Percentiles rank a stretch among this genome's conserved stretches.
These are phyloP conservation scores for Diaporthe australafricana DNA, from an alignment of 2,329 filamentous ascomycete species.

Conservation along the genomic window DNA sequence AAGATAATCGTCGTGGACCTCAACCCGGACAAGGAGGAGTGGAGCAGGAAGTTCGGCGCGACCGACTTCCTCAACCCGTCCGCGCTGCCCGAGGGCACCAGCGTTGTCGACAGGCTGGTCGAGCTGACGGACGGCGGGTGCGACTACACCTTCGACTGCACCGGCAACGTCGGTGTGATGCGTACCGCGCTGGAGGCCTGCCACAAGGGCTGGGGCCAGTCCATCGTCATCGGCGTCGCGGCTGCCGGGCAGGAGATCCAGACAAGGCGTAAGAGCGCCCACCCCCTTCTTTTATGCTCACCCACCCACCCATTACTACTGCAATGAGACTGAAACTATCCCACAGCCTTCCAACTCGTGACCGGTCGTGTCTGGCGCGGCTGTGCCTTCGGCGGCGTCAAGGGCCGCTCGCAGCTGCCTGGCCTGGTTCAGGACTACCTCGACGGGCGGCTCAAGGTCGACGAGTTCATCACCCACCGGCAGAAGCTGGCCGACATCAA, in stretches of 20 bases:
- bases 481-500: constrained; percentile 88
- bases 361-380: constrained; percentile 98
- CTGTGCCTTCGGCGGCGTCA: constrained; percentile 97
- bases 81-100: constrained; percentile 77
- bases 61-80: constrained; percentile 97
- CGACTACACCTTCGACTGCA: constrained; percentile 99
- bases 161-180: constrained; percentile 97
- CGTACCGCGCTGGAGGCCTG: constrained; percentile 94
- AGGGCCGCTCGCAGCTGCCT: constrained; percentile 92
- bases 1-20: constrained; percentile 82
- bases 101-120: constrained; percentile 90
- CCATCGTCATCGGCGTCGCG: constrained; percentile 96
- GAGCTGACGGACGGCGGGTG: constrained; percentile 98
- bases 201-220: constrained; percentile 99
- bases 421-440: constrained; percentile 91
- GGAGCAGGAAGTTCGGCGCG: constrained; percentile 93
- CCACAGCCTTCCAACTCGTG: constrained; percentile 93
- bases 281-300: no score
- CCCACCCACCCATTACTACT: constrained; percentile 5
- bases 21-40: constrained; percentile 91
- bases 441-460: constrained; percentile 91
- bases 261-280: constrained; percentile 84
- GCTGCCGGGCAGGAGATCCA: constrained; percentile 96
- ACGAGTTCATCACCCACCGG: constrained; percentile 99
- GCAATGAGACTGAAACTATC: constrained; percentile 8